These are phyloP conservation scores for Camellia sinensis DNA, from an alignment of 148 eudicot genomes.

Conservation along the genomic window DNA sequence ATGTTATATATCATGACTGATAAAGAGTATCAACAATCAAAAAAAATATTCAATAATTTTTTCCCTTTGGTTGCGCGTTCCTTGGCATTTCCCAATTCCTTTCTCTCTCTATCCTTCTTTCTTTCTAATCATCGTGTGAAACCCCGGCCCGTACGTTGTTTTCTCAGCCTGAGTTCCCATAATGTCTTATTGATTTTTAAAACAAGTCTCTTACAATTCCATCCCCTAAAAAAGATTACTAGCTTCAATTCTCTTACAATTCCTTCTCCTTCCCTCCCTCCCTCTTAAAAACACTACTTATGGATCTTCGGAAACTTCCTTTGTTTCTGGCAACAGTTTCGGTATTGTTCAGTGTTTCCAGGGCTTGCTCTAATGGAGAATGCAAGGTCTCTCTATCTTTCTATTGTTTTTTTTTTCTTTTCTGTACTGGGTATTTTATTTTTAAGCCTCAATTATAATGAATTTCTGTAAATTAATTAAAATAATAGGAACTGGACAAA, in stretches of 20 bases:
- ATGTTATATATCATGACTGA: too few relatives aligned
- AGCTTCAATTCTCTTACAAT: neutral
- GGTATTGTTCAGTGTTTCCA: neutral
- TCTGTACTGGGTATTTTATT: neutral
- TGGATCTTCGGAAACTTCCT: neutral
- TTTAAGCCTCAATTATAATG: neutral
- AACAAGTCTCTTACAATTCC: too few relatives aligned
- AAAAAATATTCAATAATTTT: too few relatives aligned
- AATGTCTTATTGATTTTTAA: too few relatives aligned
- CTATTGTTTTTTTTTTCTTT: neutral
- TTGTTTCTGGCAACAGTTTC: constrained; percentile 5
- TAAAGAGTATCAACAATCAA: too few relatives aligned
- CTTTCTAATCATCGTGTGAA: too few relatives aligned
- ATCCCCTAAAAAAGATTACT: too few relatives aligned
- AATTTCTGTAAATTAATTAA: neutral
- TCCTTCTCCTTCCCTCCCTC: neutral
- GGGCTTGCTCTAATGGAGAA: constrained; percentile 20
- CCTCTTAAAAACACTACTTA: neutral
- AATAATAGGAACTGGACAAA: constrained; percentile 10
- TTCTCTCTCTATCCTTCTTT: too few relatives aligned
- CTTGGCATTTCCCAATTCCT: too few relatives aligned
- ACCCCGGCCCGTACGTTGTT: too few relatives aligned
- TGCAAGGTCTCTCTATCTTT: constrained; percentile 27
- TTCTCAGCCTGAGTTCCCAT: too few relatives aligned
- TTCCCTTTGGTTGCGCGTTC: too few relatives aligned